Percentiles rank a stretch among this genome's conserved stretches.
Evolutionary conservation across 371 early-diverging fungal species (phyloP).

Genomic region (Blakeslea trispora): DNA sequence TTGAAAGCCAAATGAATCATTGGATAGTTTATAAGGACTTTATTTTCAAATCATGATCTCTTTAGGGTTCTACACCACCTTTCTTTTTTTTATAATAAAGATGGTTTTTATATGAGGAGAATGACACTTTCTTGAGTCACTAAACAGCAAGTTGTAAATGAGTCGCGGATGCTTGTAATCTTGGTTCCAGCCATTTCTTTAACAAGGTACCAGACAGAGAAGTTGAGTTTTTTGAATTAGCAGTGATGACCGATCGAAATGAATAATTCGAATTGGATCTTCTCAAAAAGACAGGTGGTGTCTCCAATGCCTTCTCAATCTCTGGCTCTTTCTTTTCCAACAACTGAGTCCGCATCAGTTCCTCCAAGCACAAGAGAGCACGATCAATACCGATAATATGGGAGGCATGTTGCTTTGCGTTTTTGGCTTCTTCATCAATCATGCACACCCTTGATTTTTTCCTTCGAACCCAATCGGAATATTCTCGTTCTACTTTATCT

Average conservation of each 20-base stretch:
- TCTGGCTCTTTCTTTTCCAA: not conserved
- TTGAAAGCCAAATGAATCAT: no score
- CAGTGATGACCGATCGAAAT: constrained; percentile 7
- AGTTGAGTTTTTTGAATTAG: constrained; percentile 14
- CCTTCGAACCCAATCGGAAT: not conserved
- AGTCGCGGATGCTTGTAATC: not conserved
- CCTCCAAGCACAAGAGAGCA: constrained; percentile 10
- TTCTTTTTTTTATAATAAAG: no score
- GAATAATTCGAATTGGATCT: not conserved
- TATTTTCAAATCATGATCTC: no score
- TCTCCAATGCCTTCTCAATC: not conserved
- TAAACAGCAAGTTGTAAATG: not conserved
- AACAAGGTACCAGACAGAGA: constrained; percentile 8
- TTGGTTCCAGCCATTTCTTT: constrained; percentile 15
- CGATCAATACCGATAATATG: constrained; percentile 28
- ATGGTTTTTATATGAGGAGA: no score
- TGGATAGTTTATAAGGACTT: no score
- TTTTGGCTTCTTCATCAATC: constrained; percentile 18
- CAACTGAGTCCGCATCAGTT: constrained; percentile 6
- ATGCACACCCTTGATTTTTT: not conserved
- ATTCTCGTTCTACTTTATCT: constrained; percentile 8
- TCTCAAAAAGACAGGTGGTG: not conserved
- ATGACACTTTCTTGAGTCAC: not conserved
- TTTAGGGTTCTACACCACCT: no score
- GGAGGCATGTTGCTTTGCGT: constrained; percentile 14